Conservation (phyloP, 2,329 filamentous ascomycete species). For the Penicillium rolfsii region DNA sequence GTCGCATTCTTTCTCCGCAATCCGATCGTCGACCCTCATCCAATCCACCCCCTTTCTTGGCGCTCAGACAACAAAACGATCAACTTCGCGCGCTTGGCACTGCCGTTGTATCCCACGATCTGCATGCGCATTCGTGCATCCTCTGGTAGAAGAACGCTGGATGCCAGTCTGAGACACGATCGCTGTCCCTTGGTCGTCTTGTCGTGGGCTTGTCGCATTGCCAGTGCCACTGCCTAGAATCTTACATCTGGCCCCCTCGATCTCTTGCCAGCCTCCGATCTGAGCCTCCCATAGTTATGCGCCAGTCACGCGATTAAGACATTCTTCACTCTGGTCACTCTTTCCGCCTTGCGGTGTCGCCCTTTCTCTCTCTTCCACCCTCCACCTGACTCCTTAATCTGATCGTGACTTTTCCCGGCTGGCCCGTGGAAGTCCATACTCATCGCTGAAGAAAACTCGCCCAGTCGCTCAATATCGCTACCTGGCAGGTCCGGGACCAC, state of each 20-base stretch:
- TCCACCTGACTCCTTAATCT: neutral
- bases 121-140: conserved; percentile 8
- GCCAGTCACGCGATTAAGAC: conserved; percentile 25
- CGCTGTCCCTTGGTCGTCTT: conserved; percentile 9
- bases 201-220: conserved; percentile 3
- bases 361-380: conserved; percentile 3
- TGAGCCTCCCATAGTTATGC: conserved; percentile 24
- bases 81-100: conserved; percentile 15
- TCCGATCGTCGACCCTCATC: conserved; percentile 14
- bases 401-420: conserved; percentile 38
- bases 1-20: conserved; percentile 26
- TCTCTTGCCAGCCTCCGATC: conserved; percentile 8
- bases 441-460: conserved; percentile 15
- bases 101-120: conserved; percentile 12
- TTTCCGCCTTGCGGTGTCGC: conserved; percentile 4
- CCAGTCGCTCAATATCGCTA: conserved; percentile 10
- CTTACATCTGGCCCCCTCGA: conserved; percentile 1
- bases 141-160: neutral
- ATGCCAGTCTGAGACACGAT: conserved; percentile 5
- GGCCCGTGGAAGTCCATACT: conserved; percentile 38
- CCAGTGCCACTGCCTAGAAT: neutral
- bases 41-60: conserved; percentile 27
- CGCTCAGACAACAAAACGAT: conserved; percentile 20
- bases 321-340: conserved; percentile 15
- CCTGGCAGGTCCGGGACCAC: conserved; percentile 37